phyloP scores from a whole-genome alignment of 768 basidiomycete species.

The Lyophyllum semitale region DNA sequence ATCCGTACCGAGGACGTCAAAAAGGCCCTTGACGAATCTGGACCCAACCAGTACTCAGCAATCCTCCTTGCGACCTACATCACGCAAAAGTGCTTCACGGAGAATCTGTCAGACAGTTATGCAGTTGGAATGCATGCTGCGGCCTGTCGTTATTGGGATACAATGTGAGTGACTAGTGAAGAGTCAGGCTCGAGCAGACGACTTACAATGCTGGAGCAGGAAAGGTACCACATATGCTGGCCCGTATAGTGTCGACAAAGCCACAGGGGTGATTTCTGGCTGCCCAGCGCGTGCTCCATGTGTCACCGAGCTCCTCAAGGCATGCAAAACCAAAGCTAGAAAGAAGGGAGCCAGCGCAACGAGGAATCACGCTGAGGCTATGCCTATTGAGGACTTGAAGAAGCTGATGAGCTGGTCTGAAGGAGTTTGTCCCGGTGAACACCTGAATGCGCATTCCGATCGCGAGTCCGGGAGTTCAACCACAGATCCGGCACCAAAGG shows the following conservation, averaged over 20 bases:
- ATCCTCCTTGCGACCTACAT: neutral
- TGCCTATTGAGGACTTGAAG: neutral
- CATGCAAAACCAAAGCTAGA: too few species aligned
- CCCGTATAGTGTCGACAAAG: neutral
- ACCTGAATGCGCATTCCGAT: neutral
- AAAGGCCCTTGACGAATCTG: slow-evolving; percentile 3
- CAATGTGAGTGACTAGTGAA: neutral
- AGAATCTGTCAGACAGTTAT: neutral
- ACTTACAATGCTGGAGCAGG: neutral
- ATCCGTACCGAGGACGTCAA: neutral
- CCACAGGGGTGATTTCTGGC: neutral
- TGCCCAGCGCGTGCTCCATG: neutral
- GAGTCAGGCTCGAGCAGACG: neutral
- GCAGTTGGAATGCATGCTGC: neutral
- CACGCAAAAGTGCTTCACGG: neutral
- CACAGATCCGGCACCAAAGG: neutral
- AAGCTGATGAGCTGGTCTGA: neutral
- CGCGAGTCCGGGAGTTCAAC: neutral
- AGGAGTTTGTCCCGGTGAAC: neutral
- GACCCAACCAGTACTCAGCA: neutral
- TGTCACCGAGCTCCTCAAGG: neutral
- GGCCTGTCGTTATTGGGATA: neutral
- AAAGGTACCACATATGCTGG: too few species aligned
- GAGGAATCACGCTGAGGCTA: neutral
- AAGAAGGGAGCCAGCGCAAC: neutral